phyloP scores from a whole-genome alignment of 768 basidiomycete species.

The Termitomyces sp. region DNA sequence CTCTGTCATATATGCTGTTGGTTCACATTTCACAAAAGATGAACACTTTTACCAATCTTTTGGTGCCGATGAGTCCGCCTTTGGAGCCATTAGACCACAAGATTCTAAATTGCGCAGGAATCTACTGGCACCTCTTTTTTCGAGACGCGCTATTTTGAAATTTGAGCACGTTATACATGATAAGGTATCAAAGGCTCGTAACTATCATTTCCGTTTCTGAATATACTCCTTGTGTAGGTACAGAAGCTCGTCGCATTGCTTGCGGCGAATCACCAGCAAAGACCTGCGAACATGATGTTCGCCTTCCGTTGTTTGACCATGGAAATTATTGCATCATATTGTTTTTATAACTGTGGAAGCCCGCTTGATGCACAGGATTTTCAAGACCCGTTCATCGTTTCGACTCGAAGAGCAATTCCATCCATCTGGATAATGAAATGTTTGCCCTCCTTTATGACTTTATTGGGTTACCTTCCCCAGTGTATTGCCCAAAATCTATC shows the following conservation, averaged over 20 bases:
- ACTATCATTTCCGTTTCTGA: not conserved
- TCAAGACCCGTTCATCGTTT: slow-evolving; percentile 25
- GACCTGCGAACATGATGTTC: slow-evolving; percentile 29
- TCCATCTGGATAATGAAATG: slow-evolving; percentile 27
- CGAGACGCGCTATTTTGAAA: slow-evolving; percentile 30
- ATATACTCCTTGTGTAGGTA: slow-evolving; percentile 19
- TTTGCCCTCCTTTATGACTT: slow-evolving; percentile 22
- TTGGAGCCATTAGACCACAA: slow-evolving; percentile 29
- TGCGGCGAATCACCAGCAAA: slow-evolving; percentile 8
- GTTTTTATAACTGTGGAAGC: slow-evolving; percentile 29
- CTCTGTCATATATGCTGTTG: slow-evolving; percentile 28
- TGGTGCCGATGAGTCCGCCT: slow-evolving; percentile 27
- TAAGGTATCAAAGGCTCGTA: slow-evolving; percentile 17
- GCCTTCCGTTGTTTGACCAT: slow-evolving; percentile 37
- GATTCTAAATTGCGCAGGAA: slow-evolving; percentile 27
- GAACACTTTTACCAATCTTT: slow-evolving; percentile 32
- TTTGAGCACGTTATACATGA: slow-evolving; percentile 28
- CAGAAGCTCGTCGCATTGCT: slow-evolving; percentile 23
- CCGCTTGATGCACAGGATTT: slow-evolving; percentile 29
- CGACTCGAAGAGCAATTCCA: slow-evolving; percentile 24
- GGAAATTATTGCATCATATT: slow-evolving; percentile 39
- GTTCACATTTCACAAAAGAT: slow-evolving; percentile 34
- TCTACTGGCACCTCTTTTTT: slow-evolving; percentile 31
- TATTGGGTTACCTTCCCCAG: slow-evolving; percentile 10
- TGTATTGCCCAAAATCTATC: slow-evolving; percentile 7